These are phyloP conservation scores for Starmerella roubikii DNA, from an alignment of 805 yeast genomes.

Conservation along the genomic window DNA sequence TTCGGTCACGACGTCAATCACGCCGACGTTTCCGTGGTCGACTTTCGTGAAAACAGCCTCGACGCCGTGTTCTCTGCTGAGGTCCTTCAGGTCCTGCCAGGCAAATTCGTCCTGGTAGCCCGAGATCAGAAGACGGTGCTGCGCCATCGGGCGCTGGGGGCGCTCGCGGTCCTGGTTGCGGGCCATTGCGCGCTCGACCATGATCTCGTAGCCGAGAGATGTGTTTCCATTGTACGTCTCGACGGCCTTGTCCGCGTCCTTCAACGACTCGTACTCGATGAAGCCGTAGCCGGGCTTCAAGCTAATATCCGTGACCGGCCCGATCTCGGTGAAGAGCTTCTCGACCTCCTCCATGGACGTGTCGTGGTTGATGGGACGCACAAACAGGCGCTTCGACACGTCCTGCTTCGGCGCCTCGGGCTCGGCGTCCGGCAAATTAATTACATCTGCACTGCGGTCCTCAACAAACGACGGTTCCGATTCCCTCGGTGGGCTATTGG, in stretches of 20 bases:
- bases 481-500: neutral
- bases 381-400: slow-evolving; percentile 17
- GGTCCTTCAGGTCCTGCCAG: slow-evolving; percentile 49
- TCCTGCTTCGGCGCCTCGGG: slow-evolving; percentile 5
- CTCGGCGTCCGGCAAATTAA: slow-evolving; percentile 1
- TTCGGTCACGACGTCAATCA: slow-evolving; percentile 87
- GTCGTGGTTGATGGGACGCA: slow-evolving; percentile 20
- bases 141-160: slow-evolving; percentile 17
- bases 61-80: slow-evolving; percentile 50
- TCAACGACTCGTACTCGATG: slow-evolving; percentile 44
- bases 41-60: slow-evolving; percentile 29
- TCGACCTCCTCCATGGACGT: slow-evolving; percentile 31
- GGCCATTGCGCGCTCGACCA: slow-evolving; percentile 26
- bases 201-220: slow-evolving; percentile 26
- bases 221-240: slow-evolving; percentile 34
- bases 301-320: slow-evolving; percentile 42
- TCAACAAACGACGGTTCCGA: slow-evolving; percentile 1
- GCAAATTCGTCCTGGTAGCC: slow-evolving; percentile 14
- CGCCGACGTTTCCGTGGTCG: slow-evolving; percentile 26
- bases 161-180: slow-evolving; percentile 21
- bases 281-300: slow-evolving; percentile 53
- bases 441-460: neutral
- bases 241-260: slow-evolving; percentile 52
- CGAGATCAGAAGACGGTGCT: slow-evolving; percentile 19
- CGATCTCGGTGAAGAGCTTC: slow-evolving; percentile 36